phyloP scores from a whole-genome alignment of 106 monocot genomes.

The Vanilla planifolia region DNA sequence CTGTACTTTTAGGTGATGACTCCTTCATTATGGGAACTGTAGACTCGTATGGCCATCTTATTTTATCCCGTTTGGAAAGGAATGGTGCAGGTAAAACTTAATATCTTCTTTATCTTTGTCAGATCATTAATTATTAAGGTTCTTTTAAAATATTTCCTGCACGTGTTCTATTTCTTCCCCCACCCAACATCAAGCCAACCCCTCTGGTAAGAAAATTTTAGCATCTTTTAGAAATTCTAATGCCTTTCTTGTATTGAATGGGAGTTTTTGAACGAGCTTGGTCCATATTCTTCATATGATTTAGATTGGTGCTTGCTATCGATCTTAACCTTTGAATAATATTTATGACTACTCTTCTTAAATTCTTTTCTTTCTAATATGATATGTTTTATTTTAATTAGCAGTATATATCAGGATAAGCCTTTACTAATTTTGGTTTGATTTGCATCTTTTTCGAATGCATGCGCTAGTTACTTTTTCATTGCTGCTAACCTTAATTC shows the following conservation, averaged over 20 bases:
- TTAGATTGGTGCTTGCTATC: too few relatives aligned
- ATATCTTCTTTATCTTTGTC: slow-evolving; percentile 10
- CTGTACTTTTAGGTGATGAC: slow-evolving; percentile 32
- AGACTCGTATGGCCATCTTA: slow-evolving; percentile 88
- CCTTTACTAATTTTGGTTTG: neutral
- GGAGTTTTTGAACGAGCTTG: too few relatives aligned
- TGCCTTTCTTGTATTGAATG: neutral
- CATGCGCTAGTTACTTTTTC: neutral
- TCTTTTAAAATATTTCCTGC: neutral
- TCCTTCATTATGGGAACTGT: slow-evolving; percentile 74
- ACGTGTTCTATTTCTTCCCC: neutral
- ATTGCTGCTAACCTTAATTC: slow-evolving; percentile 2
- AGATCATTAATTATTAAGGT: neutral
- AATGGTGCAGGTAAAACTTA: slow-evolving; percentile 39
- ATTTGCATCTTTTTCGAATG: neutral
- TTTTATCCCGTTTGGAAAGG: slow-evolving; percentile 59
- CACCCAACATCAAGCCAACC: neutral
- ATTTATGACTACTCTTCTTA: neutral
- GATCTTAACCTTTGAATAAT: too few relatives aligned
- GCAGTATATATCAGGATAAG: neutral
- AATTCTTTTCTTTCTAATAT: neutral
- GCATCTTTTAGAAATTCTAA: neutral
- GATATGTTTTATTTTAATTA: neutral
- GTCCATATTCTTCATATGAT: neutral
- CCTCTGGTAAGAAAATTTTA: neutral